Percentiles rank a stretch among this genome's conserved stretches.
Conservation (phyloP, 2,329 filamentous ascomycete species). For the Leptographium radiaticola region DNA sequence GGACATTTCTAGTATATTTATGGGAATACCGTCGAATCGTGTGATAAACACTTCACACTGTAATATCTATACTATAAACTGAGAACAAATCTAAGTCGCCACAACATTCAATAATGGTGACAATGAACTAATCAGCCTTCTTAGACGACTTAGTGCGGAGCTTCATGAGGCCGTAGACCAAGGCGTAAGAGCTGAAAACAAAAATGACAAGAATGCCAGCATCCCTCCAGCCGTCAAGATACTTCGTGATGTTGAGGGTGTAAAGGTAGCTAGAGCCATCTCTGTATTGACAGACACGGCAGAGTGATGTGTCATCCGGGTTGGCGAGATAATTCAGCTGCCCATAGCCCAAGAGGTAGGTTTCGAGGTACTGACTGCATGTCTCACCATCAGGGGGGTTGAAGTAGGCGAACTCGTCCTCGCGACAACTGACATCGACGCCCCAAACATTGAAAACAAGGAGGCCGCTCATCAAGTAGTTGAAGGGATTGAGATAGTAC, state of each 20-base stretch:
- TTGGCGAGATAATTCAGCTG: conserved; percentile 41
- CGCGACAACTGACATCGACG: conserved; percentile 28
- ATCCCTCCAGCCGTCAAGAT: conserved; percentile 54
- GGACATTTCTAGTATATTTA: too few relatives aligned
- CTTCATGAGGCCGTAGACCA: conserved; percentile 34
- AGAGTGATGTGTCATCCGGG: conserved; percentile 40
- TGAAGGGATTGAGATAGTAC: conserved; percentile 48
- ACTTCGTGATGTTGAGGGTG: conserved; percentile 44
- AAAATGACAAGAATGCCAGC: conserved; percentile 46
- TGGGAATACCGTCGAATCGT: too few relatives aligned
- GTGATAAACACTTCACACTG: too few relatives aligned
- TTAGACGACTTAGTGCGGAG: conserved; percentile 34
- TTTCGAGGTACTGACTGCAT: conserved; percentile 41
- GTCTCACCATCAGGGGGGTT: conserved; percentile 36
- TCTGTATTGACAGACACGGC: conserved; percentile 48
- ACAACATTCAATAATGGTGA: too few relatives aligned
- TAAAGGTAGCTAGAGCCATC: conserved; percentile 45
- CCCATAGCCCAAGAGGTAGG: conserved; percentile 37
- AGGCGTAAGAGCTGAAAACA: conserved; percentile 36
- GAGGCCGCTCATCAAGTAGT: conserved; percentile 45
- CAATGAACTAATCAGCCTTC: conserved; percentile 24
- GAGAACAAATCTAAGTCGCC: too few relatives aligned
- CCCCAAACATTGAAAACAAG: conserved; percentile 38
- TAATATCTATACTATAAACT: too few relatives aligned
- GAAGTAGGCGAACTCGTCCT: conserved; percentile 37